Percentiles rank a stretch among this genome's conserved stretches.
Conservation (phyloP, 768 basidiomycete genomes). For the Suillus spraguei region DNA sequence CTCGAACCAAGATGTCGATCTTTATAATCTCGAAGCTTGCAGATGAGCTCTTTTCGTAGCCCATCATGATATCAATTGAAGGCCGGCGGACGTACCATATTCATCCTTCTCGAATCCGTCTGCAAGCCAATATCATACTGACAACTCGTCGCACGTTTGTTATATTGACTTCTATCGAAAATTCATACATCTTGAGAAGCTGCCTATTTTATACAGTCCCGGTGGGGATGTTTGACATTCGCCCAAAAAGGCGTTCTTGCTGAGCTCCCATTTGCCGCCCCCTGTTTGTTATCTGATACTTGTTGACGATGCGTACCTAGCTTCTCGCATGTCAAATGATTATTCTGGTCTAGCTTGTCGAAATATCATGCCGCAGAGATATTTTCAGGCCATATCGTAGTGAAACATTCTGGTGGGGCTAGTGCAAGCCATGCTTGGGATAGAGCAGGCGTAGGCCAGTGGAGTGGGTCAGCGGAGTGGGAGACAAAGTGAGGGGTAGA, state of each 20-base stretch:
- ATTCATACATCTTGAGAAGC: background rate
- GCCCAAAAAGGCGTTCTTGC: background rate
- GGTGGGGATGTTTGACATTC: background rate
- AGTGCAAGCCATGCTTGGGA: no score
- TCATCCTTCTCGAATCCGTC: background rate
- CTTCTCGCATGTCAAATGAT: background rate
- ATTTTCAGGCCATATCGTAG: background rate
- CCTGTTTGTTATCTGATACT: background rate
- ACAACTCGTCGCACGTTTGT: background rate
- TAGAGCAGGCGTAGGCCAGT: no score
- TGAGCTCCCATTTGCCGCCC: background rate
- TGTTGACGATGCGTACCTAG: background rate
- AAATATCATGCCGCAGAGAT: background rate
- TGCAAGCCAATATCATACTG: background rate
- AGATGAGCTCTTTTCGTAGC: background rate
- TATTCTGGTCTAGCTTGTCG: background rate
- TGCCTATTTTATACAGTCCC: background rate
- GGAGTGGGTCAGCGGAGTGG: no score
- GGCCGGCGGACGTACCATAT: background rate
- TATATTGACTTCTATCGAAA: background rate
- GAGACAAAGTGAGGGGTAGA: no score
- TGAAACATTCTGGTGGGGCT: no score
- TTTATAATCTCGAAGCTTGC: background rate
- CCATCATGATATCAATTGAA: background rate
- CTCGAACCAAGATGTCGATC: background rate